Evolutionary conservation across 2,329 filamentous ascomycete genomes (phyloP), one percentile per base, ranked within the genome.

Genomic region (Neodidymelliopsis sp.): DNA sequence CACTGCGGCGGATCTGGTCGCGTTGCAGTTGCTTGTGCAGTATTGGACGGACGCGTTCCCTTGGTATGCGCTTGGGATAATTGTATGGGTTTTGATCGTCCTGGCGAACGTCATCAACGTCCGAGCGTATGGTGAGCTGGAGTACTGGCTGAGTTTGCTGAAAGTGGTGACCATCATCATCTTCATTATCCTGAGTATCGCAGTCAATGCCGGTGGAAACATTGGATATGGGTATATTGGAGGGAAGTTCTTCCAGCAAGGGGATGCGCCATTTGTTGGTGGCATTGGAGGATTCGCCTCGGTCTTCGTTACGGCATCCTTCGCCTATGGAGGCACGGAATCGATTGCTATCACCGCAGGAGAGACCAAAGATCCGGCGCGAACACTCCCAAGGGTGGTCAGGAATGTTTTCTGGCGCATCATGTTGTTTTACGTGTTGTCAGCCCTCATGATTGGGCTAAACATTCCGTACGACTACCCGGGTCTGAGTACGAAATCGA

Each of bases 341-440:
- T 79, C 90, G 9, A 86, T 91, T 37, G 89, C 88, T 42, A 81
- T 92, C 11, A 88, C 88, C 3, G 88, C 89, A 2, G 89, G 88
- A 23, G 89, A 92, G 70, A 89, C 88, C 1, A 84, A 82, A n/a
- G 90, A 91, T 65, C 89, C 89, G 3, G 82, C 87, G 49, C 90
- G 94, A 68, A 89, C 88, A 1, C 79, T 97, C 0, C 92, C 92
- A 0, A 91, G 86, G 0, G 92, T 92, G 10, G 85, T 95, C 64
- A 96, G 95, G 75, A 91, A 96, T 71, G 91, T 96, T 16, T 96
- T 96, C 73, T 77, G 75, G 75, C 73, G 75, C 29, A 75, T 78
- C 29, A 23, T 67, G 16, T 41, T 69, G 18, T 77, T 77, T 63
- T 77, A 77, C 54, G 63, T 77, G 31, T 56, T 77, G 13, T 71